Evolutionary conservation across 2,329 filamentous ascomycete genomes (phyloP).

Genomic region (Chrysosphaeria jannelii): DNA sequence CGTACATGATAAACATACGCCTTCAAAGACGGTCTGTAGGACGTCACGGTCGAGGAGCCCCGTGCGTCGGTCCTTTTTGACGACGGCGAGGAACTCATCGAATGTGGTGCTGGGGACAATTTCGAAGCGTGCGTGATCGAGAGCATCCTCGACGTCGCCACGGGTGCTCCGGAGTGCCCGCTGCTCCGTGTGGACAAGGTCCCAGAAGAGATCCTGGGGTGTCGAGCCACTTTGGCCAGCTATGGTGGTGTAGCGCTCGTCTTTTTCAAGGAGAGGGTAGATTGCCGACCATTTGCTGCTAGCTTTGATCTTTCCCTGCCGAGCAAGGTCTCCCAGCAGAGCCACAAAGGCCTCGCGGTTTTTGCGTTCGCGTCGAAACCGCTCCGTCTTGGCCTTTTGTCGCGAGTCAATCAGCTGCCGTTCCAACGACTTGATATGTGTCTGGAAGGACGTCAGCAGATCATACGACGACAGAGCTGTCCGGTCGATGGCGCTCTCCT

Average conservation of each 20-base stretch:
- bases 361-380: slow-evolving; percentile 56
- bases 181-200: slow-evolving; percentile 81
- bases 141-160: slow-evolving; percentile 62
- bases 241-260: slow-evolving; percentile 59
- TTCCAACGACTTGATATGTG: slow-evolving; percentile 79
- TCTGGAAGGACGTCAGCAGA: slow-evolving; percentile 75
- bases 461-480: slow-evolving; percentile 66
- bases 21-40: slow-evolving; percentile 55
- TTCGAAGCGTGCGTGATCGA: slow-evolving; percentile 81
- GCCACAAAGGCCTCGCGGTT: slow-evolving; percentile 53
- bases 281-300: slow-evolving; percentile 75
- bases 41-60: slow-evolving; percentile 60
- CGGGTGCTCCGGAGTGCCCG: slow-evolving; percentile 50
- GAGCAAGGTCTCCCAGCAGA: slow-evolving; percentile 44
- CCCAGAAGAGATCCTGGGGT: slow-evolving; percentile 85
- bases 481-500: too few relatives aligned
- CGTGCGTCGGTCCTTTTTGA: slow-evolving; percentile 68
- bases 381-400: slow-evolving; percentile 61
- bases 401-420: slow-evolving; percentile 71
- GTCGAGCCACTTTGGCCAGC: slow-evolving; percentile 60
- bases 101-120: slow-evolving; percentile 62
- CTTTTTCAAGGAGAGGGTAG: slow-evolving; percentile 41
- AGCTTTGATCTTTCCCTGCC: slow-evolving; percentile 57
- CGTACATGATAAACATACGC: slow-evolving; percentile 22
- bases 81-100: slow-evolving; percentile 58